phyloP scores from a whole-genome alignment of 495 filamentous ascomycete genomes.

The Neurospora sp. region DNA sequence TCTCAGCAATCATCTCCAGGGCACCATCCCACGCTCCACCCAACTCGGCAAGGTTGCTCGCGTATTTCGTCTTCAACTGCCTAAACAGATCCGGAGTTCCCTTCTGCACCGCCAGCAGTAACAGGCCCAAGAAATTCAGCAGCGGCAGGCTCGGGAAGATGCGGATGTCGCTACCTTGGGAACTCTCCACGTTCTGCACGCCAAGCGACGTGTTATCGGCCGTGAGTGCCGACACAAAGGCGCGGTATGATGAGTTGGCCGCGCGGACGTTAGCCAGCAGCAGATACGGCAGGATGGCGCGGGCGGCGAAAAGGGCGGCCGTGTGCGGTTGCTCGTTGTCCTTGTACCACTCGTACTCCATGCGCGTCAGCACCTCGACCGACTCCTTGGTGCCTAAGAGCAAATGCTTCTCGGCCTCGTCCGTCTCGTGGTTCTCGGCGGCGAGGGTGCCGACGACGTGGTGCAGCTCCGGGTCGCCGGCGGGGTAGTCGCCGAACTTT shows the following conservation, averaged over 20 bases:
- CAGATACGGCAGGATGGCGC: slow-evolving; percentile 86
- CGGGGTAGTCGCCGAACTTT: slow-evolving; percentile 74
- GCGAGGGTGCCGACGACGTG: slow-evolving; percentile 83
- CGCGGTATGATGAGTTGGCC: slow-evolving; percentile 67
- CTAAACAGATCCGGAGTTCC: slow-evolving; percentile 72
- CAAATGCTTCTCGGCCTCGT: slow-evolving; percentile 88
- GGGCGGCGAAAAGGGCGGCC: slow-evolving; percentile 78
- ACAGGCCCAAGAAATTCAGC: slow-evolving; percentile 80
- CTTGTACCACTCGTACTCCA: slow-evolving; percentile 92
- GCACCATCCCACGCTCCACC: slow-evolving; percentile 68
- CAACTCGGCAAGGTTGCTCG: slow-evolving; percentile 60
- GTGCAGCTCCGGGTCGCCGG: slow-evolving; percentile 91
- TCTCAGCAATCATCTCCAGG: slow-evolving; percentile 79
- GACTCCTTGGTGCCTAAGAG: slow-evolving; percentile 84
- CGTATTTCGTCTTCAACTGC: slow-evolving; percentile 74
- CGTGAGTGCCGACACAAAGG: slow-evolving; percentile 67
- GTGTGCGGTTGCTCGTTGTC: slow-evolving; percentile 72
- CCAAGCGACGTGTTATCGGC: slow-evolving; percentile 54
- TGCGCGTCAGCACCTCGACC: slow-evolving; percentile 60
- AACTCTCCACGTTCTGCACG: slow-evolving; percentile 68
- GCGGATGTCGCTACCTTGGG: slow-evolving; percentile 58
- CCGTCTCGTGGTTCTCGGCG: slow-evolving; percentile 80
- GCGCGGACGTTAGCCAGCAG: slow-evolving; percentile 82
- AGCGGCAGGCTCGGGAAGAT: slow-evolving; percentile 82
- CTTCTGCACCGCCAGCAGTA: slow-evolving; percentile 75